These are phyloP conservation scores for Thalassiosira exigua DNA, from an alignment of 352 stramenopile genomes.

Conservation along the genomic window DNA sequence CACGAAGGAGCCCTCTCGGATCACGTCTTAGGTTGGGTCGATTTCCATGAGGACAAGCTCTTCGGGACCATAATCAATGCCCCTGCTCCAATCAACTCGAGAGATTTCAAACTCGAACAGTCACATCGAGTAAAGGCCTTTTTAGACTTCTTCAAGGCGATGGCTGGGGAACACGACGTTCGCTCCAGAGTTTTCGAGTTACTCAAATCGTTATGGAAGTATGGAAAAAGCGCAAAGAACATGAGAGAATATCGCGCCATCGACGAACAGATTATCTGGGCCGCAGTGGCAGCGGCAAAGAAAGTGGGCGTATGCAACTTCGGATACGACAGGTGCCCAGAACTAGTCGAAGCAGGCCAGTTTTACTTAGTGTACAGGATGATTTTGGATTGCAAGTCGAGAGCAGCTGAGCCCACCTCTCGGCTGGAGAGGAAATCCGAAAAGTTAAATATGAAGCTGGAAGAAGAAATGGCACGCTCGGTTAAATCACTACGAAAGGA, in stretches of 20 bases:
- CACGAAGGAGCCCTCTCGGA: constrained; percentile 16
- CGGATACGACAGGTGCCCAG: constrained; percentile 36
- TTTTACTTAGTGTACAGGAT: no score
- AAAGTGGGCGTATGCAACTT: constrained; percentile 10
- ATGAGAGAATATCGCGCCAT: background rate
- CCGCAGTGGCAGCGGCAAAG: background rate
- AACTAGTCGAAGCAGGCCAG: no score
- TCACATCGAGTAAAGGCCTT: constrained; percentile 25
- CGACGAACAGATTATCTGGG: constrained; percentile 1
- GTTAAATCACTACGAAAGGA: background rate
- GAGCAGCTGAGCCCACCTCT: background rate
- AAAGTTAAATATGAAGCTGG: background rate
- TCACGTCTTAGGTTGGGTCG: constrained; percentile 18
- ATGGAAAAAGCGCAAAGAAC: background rate
- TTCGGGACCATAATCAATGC: constrained; percentile 18
- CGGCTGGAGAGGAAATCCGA: background rate
- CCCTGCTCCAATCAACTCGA: background rate
- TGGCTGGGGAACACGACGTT: constrained; percentile 6
- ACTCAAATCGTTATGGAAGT: background rate
- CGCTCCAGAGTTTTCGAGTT: background rate
- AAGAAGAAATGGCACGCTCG: background rate
- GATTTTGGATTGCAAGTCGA: no score
- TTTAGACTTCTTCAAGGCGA: background rate
- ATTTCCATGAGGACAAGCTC: constrained; percentile 16
- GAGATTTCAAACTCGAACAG: constrained; percentile 31